Base-by-base conservation (phyloP, 2,329 filamentous ascomycete genomes). In the Calonectria multiphialidica region DNA sequence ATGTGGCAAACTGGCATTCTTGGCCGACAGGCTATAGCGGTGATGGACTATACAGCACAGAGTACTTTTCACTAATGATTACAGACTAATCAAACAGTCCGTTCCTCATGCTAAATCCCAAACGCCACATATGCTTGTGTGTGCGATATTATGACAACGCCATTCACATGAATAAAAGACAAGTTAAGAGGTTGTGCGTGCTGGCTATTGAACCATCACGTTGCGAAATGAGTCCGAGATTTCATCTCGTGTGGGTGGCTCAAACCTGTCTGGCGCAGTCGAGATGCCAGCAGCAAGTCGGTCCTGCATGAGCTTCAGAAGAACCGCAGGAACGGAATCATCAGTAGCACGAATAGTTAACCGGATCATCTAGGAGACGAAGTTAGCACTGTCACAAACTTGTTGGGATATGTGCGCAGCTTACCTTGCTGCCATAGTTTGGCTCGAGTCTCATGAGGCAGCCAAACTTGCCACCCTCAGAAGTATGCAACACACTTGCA, bases 331-430 rank as follows among this genome's bases (percentile, higher is more conserved):
- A 0, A 99, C 95, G 37, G 88, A 90, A 81, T 98, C 97, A 80
- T 98, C 96, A 1, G 97, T 99, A 7, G 96, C 97, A 74, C 97
- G 91, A 78, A 99, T 93, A 0, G 97, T 99, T 72, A 98, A 88
- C 66, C 97, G 96, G 80, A 97, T 94, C 95, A 98, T 98, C 97
- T 98, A 77, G 9, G n/a, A 61, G 35, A 47, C 7, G 28, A 16
- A 15, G 71, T 80, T 72, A 80, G 77, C 37, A 57, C 50, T 16
- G 28, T 23, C 25, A 18, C 25, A 10, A 9, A 9, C n/a, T 28
- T n/a, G 45, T 23, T 50, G 40, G 16, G 5, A n/a, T 16, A 35
- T 13, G 45, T 4, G 23, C 53, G 85, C 35, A 37, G n/a, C 93
- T 86, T 89, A 98, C 97, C 91, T 95, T 94, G 75, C 93, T 96